Evolutionary conservation across 352 stramenopile species (phyloP), one percentile per base, ranked within the genome.

Genomic region (Blastocystis sp.): DNA sequence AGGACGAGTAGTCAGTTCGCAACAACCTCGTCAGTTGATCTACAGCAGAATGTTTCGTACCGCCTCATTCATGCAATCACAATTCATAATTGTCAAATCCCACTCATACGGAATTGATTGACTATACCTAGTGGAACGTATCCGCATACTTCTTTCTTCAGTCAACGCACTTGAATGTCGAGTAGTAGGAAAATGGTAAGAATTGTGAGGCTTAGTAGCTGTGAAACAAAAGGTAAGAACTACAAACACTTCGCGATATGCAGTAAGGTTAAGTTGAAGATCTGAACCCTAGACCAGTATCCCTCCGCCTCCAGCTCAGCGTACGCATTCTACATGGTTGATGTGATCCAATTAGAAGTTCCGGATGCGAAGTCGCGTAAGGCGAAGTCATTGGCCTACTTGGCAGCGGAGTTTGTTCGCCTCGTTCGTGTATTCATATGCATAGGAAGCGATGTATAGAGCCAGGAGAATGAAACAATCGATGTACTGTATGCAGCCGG

Each of bases 401-500:
- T 85, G 18, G 63, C 75, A 9, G 32, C 75, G 6, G 75, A 85
- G 29, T 85, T 85, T 75, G 75, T 85, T 42, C 36, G 48, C 14
- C 29, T 85, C 4, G 75, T 85, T 27, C 14, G 63, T 16, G 75
- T 85, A 73, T 53, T 36, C 16, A 53, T 64, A 34, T 36, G 2
- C 4, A 16, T n/a, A 8, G 21, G 16, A 1, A 49, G 6, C 8
- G 16, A 44, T 18, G 38, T 27, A 16, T 85, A 85, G 75, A 85
- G 42, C 56, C 75, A 85, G 42, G 57, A 72, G 48, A 61, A 85
- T 24, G 75, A 76, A 38, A 76, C 75, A 40, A 85, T 85, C 38
- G 75, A 85, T 75, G 75, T 85, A 7, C 21, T 85, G 32, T 76
- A 76, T 67, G 75, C 75, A n/a, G 57, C 75, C 14, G 57, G 63